These are phyloP conservation scores for Larix sibirica DNA, from an alignment of 83 land plant genomes.

Conservation along the genomic window DNA sequence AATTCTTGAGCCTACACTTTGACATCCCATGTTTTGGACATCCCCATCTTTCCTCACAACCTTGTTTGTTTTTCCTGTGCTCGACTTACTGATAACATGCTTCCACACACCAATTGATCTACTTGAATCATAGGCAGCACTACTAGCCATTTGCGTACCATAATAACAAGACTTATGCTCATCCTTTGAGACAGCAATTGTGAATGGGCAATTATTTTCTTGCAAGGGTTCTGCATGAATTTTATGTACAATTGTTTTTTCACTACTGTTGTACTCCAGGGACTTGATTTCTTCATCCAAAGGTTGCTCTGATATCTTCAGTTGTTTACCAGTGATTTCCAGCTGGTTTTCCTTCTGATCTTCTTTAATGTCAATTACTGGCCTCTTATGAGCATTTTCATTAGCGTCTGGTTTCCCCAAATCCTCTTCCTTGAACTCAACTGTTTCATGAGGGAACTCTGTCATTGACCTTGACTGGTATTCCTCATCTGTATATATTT, in stretches of 20 bases:
- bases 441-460: not conserved
- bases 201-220: constrained; percentile 2
- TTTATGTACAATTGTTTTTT: not conserved
- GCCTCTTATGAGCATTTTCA: not conserved
- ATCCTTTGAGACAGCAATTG: not conserved
- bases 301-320: not conserved
- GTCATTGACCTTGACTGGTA: not conserved
- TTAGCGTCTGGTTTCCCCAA: not conserved
- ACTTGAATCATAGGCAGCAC: not conserved
- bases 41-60: constrained; percentile 4
- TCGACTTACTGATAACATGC: constrained; percentile 7
- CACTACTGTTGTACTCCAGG: not conserved
- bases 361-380: not conserved
- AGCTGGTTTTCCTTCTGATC: not conserved
- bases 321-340: not conserved
- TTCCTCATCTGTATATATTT: not conserved
- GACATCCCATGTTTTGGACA: not conserved
- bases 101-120: constrained; percentile 10
- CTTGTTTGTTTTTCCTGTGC: constrained; percentile 7
- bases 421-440: not conserved
- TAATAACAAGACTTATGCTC: not conserved
- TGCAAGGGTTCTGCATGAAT: not conserved
- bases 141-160: not conserved
- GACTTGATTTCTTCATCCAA: not conserved
- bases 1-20: constrained; percentile 18